These are phyloP conservation scores for Corymbia citriodora DNA, from an alignment of 441 rosid genomes.

Conservation along the genomic window DNA sequence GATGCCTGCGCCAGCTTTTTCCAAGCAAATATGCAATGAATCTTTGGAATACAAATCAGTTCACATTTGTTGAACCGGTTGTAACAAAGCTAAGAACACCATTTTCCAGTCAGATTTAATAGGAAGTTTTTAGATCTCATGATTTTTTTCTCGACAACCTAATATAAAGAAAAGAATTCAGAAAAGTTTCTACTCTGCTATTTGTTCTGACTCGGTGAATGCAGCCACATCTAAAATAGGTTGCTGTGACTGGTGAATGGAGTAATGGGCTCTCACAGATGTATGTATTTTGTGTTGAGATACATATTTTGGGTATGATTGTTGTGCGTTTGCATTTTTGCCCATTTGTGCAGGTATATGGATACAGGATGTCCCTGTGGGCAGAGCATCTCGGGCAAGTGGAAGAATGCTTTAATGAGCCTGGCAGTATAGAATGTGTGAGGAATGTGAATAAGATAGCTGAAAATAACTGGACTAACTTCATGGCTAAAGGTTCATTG, in stretches of 20 bases:
- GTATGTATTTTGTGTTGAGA: not conserved
- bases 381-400: conserved; percentile 73
- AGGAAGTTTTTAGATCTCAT: not conserved
- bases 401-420: conserved; percentile 29
- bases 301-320: not conserved
- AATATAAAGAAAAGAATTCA: not conserved
- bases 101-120: not conserved
- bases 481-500: conserved; percentile 27
- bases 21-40: not conserved
- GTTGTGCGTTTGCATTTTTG: not conserved
- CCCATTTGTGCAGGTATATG: conserved; percentile 53
- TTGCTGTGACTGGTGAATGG: not conserved
- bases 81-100: not conserved
- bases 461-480: conserved; percentile 60
- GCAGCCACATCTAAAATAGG: not conserved
- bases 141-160: not conserved
- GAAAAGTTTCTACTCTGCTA: not conserved
- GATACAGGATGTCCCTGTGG: conserved; percentile 92
- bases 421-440: conserved; percentile 57
- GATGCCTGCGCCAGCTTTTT: not conserved
- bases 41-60: not conserved
- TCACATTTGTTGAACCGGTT: not conserved
- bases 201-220: not conserved
- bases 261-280: not conserved
- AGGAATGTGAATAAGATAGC: conserved; percentile 52